Evolutionary conservation across 139 green algal species (phyloP).

Genomic region (Asterochloris sp.): DNA sequence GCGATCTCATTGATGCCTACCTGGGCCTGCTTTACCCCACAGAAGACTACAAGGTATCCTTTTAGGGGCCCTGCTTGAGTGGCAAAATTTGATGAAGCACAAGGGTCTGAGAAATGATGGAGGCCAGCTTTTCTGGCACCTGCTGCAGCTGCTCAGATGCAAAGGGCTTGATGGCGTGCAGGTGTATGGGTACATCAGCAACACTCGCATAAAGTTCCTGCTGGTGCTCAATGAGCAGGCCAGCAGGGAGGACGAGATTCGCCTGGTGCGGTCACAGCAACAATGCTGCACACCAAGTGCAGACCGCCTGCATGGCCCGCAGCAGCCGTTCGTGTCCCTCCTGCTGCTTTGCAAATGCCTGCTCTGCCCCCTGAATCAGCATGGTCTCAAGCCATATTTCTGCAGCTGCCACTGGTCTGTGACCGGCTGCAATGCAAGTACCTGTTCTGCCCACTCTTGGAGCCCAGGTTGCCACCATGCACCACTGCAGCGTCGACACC

Average conservation of each 20-base stretch:
- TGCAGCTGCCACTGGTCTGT: neutral
- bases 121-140: neutral
- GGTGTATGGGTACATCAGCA: slow-evolving; percentile 68
- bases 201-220: slow-evolving; percentile 75
- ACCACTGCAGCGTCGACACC: too few species aligned
- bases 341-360: too few species aligned
- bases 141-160: neutral
- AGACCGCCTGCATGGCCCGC: too few species aligned
- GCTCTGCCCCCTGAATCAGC: too few species aligned
- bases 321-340: too few species aligned
- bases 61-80: slow-evolving; percentile 20
- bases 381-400: too few species aligned
- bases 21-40: slow-evolving; percentile 80
- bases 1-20: slow-evolving; percentile 63
- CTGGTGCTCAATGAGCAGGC: slow-evolving; percentile 59
- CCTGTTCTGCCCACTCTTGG: too few species aligned
- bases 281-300: too few species aligned
- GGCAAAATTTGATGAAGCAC: neutral
- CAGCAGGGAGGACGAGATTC: slow-evolving; percentile 55
- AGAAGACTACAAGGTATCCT: slow-evolving; percentile 80
- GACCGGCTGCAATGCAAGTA: neutral
- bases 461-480: too few species aligned
- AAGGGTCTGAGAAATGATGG: too few species aligned
- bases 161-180: neutral
- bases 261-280: slow-evolving; percentile 19